Evolutionary conservation across 768 basidiomycete genomes (phyloP), one percentile per base, ranked within the genome.

Genomic region (Tylopilus vinaceipallidus): DNA sequence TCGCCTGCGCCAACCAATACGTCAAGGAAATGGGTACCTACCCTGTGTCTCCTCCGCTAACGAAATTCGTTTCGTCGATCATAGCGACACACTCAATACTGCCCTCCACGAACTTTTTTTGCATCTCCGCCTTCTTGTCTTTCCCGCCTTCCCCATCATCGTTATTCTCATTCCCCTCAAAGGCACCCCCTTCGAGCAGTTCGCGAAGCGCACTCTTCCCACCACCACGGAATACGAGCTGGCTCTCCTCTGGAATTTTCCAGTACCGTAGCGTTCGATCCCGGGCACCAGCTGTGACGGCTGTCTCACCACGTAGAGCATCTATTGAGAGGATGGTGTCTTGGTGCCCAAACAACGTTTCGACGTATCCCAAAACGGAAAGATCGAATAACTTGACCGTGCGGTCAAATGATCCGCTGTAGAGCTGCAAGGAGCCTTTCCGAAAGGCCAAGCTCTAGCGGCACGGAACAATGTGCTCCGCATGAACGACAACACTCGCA

Each of bases 31-130:
- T 6, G 20, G 24, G 40, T 32, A 42, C 88, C 52, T 67, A 94
- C 94, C 95, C 97, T 62, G 90, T 95, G 67, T 99, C 95, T 4
- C 97, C 97, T 1, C 95, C 95, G 55, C 84, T 95, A 32, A 98
- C 70, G 65, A 98, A 95, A 6, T 86, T 91, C 29, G 80, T 81
- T 71, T 98, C 95, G 66, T 99, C 97, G 46, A 99, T 77, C 94
- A 98, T 94, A 13, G 89, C 85, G 14, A 95, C 86, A 56, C 85
- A 87, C 48, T 98, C 95, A 43, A 98, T 75, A 59, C 90, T 93
- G 0, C 94, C 95, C 66, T 98, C 97, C 9, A 93, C 73, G 58
- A 86, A 95, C 47, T 59, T 62, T 54, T 71, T 70, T 35, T 59
- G 60, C 20, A 52, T 62, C 12, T 30, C 43, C 22, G 9, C 9